phyloP scores from a whole-genome alignment of 1,284 basidiomycete species.

The Apiotrichum veenhuisii region DNA sequence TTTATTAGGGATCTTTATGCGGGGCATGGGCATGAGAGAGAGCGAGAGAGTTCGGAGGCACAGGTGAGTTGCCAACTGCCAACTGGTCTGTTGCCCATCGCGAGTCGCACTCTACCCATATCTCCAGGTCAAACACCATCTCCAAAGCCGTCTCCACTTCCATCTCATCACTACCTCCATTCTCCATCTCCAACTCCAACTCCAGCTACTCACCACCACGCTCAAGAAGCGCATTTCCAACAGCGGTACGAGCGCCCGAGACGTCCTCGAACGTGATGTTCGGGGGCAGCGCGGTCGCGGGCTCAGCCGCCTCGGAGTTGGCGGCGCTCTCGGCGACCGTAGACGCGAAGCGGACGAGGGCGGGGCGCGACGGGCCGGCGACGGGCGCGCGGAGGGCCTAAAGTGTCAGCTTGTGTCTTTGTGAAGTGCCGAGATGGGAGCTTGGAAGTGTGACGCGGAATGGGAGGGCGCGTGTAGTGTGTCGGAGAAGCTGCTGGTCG shows the following conservation, averaged over 20 bases:
- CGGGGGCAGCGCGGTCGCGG: slow-evolving; percentile 17
- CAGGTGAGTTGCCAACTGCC: too few relatives aligned
- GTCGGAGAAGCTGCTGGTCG: too few relatives aligned
- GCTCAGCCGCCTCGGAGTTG: not conserved
- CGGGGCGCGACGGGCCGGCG: slow-evolving; percentile 20
- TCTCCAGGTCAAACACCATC: too few relatives aligned
- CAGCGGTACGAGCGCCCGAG: slow-evolving; percentile 3
- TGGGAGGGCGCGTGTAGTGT: too few relatives aligned
- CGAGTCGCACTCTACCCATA: too few relatives aligned
- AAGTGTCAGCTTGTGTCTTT: not conserved
- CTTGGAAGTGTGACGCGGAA: not conserved
- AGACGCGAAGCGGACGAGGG: slow-evolving; percentile 10
- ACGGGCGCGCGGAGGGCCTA: slow-evolving; percentile 13
- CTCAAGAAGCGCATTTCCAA: slow-evolving; percentile 9
- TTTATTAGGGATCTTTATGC: not conserved
- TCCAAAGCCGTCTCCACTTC: not conserved
- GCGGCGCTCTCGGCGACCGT: slow-evolving; percentile 5
- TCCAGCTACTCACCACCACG: slow-evolving; percentile 10
- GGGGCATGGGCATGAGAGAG: not conserved
- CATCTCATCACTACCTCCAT: not conserved
- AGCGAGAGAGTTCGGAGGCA: too few relatives aligned
- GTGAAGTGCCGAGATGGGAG: not conserved
- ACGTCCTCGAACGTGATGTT: slow-evolving; percentile 34
- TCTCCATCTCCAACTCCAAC: not conserved
- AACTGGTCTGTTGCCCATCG: too few relatives aligned